Evolutionary conservation across 495 filamentous ascomycete genomes (phyloP), one percentile per base, ranked within the genome.

Genomic region (Aspergillus indologenus): DNA sequence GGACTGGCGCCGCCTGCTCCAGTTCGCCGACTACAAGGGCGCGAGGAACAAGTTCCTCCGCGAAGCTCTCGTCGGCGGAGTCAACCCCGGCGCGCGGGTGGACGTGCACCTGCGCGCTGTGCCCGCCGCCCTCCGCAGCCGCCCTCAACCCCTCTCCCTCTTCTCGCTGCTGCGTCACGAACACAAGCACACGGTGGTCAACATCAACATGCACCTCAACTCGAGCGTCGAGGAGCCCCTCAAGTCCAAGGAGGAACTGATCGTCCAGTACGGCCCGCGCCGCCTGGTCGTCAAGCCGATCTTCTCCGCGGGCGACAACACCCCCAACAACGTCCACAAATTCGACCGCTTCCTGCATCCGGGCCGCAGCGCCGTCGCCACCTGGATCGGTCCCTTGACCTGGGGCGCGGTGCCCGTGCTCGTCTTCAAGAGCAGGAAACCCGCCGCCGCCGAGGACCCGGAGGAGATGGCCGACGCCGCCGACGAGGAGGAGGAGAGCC

Each of bases 311-410:
- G 75, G 79, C 14, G 91, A 90, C 57, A 90, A 85, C 68, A 93
- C 92, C 0, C 89, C 89, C 53, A 98, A 98, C 75, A 86, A 97
- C 67, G 91, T 98, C 14, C 90, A 97, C 78, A 98, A 98, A 71
- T 98, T 89, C 77, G 89, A 93, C 72, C 90, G 95, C 9, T 98
- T 85, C 79, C 80, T 98, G 5, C 90, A 96, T 67, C 92, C 94
- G 0, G 92, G 93, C 5, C 85, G 90, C 67, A 93, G 90, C 14
- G 90, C 89, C n/a, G 84, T 97, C 45, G 95, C 93, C 7, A 87
- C 89, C 9, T 96, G 96, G 73, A 87, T 92, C 60, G 93, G 86
- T 1, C 94, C 95, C 3, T 74, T 98, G 17, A 94, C 87, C 19
- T 98, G 93, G 93, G 95, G 94, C 26, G 83, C 87, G 20, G 90